phyloP scores from a whole-genome alignment of 495 filamentous ascomycete genomes.

The Pyronema omphalodes region DNA sequence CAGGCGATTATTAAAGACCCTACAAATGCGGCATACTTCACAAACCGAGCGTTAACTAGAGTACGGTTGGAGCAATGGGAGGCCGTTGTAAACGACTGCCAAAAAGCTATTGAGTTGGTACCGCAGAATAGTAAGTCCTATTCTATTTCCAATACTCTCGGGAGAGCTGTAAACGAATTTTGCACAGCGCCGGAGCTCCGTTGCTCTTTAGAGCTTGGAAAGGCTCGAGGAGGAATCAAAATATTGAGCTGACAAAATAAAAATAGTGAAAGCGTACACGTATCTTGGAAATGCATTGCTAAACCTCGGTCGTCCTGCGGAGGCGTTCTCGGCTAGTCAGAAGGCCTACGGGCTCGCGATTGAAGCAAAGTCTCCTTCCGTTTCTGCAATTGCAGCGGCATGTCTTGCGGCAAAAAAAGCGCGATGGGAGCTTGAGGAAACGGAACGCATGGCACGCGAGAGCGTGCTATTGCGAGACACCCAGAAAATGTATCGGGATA shows the following conservation, averaged over 20 bases:
- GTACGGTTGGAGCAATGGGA: constrained; percentile 52
- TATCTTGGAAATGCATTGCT: constrained; percentile 74
- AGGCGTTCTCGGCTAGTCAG: constrained; percentile 52
- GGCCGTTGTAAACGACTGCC: constrained; percentile 64
- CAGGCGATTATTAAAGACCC: constrained; percentile 60
- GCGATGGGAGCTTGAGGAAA: constrained; percentile 39
- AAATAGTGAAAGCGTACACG: constrained; percentile 55
- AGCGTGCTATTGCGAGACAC: constrained; percentile 27
- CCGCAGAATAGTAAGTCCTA: constrained; percentile 29
- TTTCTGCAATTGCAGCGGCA: constrained; percentile 43
- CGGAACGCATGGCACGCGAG: constrained; percentile 32
- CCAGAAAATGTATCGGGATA: constrained; percentile 22
- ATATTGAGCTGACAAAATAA: no score
- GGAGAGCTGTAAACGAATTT: constrained; percentile 10
- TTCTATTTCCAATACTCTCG: background rate
- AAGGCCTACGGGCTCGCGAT: constrained; percentile 58
- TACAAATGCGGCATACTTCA: constrained; percentile 47
- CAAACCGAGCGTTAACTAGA: constrained; percentile 78
- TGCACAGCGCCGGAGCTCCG: no score
- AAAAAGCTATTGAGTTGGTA: constrained; percentile 48
- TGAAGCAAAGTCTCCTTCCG: constrained; percentile 28
- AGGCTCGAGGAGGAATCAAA: background rate
- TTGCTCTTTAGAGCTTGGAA: no score
- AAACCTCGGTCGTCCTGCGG: constrained; percentile 49
- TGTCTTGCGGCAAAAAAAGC: constrained; percentile 68